Conservation (phyloP, 169 alveolate genomes). For the Ichthyophthirius multifiliis region DNA sequence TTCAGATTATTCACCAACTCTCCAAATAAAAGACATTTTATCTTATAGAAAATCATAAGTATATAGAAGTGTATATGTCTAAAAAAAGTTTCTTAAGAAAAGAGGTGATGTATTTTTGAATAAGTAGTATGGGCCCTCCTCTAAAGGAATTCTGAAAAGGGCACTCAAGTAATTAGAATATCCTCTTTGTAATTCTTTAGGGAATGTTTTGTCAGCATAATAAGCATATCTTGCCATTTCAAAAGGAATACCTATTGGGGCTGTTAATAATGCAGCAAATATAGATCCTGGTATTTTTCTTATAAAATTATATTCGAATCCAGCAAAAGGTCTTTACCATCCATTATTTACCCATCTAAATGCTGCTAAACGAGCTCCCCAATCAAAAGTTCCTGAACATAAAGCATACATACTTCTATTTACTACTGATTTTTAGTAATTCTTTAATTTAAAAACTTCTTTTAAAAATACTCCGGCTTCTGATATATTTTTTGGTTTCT, state of each 20-base stretch:
- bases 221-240: conserved; percentile 63
- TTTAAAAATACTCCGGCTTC: conserved; percentile 14
- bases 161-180: conserved; percentile 60
- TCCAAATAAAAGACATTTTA: conserved; percentile 50
- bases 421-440: conserved; percentile 33
- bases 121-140: conserved; percentile 64
- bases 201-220: conserved; percentile 72
- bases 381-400: conserved; percentile 43
- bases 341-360: conserved; percentile 63
- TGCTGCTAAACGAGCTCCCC: conserved; percentile 51
- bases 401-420: conserved; percentile 39
- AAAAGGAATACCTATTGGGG: conserved; percentile 59
- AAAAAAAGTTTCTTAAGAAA: conserved; percentile 45
- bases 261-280: conserved; percentile 46
- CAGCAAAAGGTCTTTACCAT: conserved; percentile 51
- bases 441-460: conserved; percentile 50
- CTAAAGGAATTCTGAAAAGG: conserved; percentile 65
- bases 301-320: conserved; percentile 49
- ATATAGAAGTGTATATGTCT: conserved; percentile 39
- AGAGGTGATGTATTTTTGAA: conserved; percentile 63
- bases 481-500: conserved; percentile 18
- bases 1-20: conserved; percentile 37
- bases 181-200: conserved; percentile 58
- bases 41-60: conserved; percentile 51
- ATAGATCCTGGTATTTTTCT: conserved; percentile 54